Base-by-base conservation (phyloP, 2,329 filamentous ascomycete genomes). In the Graphilbum ipis-grandicollis region DNA sequence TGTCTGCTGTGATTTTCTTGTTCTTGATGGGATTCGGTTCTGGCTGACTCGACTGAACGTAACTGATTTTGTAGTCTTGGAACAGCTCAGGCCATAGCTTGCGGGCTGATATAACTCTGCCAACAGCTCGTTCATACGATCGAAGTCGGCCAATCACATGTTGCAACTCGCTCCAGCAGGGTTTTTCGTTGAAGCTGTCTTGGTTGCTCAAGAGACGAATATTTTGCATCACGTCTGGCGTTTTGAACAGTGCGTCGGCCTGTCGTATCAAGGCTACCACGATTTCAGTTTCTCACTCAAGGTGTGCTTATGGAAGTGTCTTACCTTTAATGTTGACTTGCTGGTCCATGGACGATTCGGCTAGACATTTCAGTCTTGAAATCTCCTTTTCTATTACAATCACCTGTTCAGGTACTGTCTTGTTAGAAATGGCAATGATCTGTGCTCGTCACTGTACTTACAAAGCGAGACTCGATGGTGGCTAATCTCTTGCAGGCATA, bases 31-130 rank as follows among this genome's bases (percentile, higher is more conserved):
- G 40, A 3, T 34, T 39, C 2, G 13, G 14, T 3, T 19, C 19
- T 1, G 39, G 39, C 9, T 14, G 8, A 9, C 41, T 43, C 1
- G 47, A 47, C 0, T 32, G 36, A 5, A 48, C 2, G 25, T 30
- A 40, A 3, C 31, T 12, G 0, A 49, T 35, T 5, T 25, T n/a
- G 9, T 31, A 33, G 12, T 34, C 23, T 1, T 33, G 5, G 23
- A 50, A 48, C 4, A 50, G 46, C 3, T 31, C 9, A 0, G 42
- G 44, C 46, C 44, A 48, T 0, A 3, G 21, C 4, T 19, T 35
- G 2, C 36, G 22, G 1, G 41, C 45, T 2, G 18, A 12, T 4
- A 41, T 10, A 1, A 41, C 19, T 33, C 30, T 33, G 2, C 31
- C 10, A 10, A 44, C 26, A 1, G 43, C 42, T 3, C 35, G 25